Evolutionary conservation across 1,284 basidiomycete species (phyloP).

Genomic region (Porogramme epimiltina): DNA sequence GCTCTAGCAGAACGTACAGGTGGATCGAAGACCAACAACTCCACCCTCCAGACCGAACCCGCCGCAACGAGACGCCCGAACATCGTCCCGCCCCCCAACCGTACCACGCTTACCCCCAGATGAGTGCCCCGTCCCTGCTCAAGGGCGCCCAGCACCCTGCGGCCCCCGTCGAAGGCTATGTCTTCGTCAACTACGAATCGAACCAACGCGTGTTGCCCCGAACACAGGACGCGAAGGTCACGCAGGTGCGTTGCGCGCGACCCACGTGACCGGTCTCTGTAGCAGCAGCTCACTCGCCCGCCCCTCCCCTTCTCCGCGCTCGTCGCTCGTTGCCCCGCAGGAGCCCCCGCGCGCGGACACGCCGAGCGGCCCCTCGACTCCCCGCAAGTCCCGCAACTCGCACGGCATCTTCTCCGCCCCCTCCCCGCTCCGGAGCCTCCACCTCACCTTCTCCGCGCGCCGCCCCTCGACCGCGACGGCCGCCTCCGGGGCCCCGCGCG

Average conservation of each 20-base stretch:
- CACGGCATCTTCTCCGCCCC: conserved; percentile 45
- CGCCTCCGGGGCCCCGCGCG: conserved; percentile 28
- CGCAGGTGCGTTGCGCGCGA: conserved; percentile 26
- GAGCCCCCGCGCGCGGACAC: conserved; percentile 13
- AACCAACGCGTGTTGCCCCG: conserved; percentile 34
- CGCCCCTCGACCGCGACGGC: conserved; percentile 37
- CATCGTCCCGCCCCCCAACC: conserved; percentile 39
- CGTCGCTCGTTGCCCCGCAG: too few species aligned
- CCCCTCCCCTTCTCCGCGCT: too few species aligned
- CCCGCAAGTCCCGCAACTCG: conserved; percentile 28
- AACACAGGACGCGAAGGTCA: conserved; percentile 35
- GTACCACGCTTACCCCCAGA: conserved; percentile 57
- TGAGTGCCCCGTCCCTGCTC: conserved; percentile 32
- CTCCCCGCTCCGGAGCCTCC: conserved; percentile 56
- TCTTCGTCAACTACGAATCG: conserved; percentile 42
- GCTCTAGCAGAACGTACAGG: conserved; percentile 63
- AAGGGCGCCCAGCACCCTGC: conserved; percentile 35
- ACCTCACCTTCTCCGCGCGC: conserved; percentile 47
- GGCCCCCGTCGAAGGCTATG: conserved; percentile 54
- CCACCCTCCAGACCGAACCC: conserved; percentile 10
- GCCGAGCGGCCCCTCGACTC: conserved; percentile 39
- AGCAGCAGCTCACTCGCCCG: conserved; percentile 15
- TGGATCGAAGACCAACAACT: conserved; percentile 69
- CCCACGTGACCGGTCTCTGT: conserved; percentile 30
- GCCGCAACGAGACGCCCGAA: conserved; percentile 19